Percentiles rank a stretch among this genome's conserved stretches.
phyloP scores from a whole-genome alignment of 2,329 filamentous ascomycete species.

The Neopestalotiopsis clavispora region DNA sequence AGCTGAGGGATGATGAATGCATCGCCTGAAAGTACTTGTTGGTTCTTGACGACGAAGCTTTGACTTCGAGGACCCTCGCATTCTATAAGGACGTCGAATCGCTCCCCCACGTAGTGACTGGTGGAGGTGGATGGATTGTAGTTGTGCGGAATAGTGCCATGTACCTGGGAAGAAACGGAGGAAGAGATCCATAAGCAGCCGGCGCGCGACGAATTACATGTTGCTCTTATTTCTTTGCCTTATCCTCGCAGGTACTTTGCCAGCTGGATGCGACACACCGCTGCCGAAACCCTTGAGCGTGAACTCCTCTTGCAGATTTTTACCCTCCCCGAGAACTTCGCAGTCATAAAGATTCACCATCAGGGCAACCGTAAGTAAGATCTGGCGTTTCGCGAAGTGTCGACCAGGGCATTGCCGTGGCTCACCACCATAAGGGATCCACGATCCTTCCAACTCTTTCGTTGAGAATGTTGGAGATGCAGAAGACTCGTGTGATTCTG shows the following conservation, averaged over 20 bases:
- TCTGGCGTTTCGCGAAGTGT: constrained; percentile 37
- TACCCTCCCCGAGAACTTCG: constrained; percentile 28
- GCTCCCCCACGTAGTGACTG: not conserved
- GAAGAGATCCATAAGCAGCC: not conserved
- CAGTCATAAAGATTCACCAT: constrained; percentile 30
- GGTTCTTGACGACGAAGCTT: not conserved
- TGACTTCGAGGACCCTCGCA: not conserved
- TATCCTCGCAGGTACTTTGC: constrained; percentile 28
- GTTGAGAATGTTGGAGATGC: constrained; percentile 26
- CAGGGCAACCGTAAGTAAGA: constrained; percentile 28
- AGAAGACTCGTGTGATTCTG: constrained; percentile 2
- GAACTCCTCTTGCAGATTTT: constrained; percentile 28
- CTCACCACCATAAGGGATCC: constrained; percentile 36
- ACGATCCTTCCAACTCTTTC: constrained; percentile 33
- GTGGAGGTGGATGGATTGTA: too few species aligned
- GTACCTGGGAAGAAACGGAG: too few species aligned
- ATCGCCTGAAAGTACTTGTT: not conserved
- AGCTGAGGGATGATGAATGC: not conserved
- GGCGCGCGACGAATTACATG: constrained; percentile 7
- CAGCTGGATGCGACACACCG: constrained; percentile 30
- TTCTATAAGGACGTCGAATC: not conserved
- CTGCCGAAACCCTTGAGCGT: constrained; percentile 33
- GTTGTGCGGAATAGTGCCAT: too few species aligned
- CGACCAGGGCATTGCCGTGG: constrained; percentile 32
- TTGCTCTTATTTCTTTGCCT: constrained; percentile 23